These are phyloP conservation scores for Gossypium trilobum DNA, from an alignment of 441 rosid species.

Conservation along the genomic window DNA sequence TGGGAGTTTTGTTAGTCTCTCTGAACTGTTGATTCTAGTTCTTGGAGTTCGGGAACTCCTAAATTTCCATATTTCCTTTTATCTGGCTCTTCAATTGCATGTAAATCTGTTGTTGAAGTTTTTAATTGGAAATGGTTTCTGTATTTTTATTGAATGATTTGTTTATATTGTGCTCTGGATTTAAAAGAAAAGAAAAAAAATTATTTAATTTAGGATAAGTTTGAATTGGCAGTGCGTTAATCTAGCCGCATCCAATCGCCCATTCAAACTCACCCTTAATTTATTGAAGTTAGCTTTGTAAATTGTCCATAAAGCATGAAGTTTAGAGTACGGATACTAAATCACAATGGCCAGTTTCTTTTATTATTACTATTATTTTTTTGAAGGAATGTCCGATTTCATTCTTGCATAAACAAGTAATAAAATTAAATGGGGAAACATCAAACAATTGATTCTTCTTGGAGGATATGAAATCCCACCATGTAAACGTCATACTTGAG, in stretches of 20 bases:
- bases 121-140: background rate
- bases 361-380: background rate
- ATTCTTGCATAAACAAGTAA: background rate
- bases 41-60: constrained; percentile 34
- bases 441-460: background rate
- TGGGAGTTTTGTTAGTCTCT: constrained; percentile 36
- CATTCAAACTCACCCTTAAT: no score
- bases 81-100: background rate
- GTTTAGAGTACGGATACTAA: no score
- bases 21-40: constrained; percentile 24
- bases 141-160: background rate
- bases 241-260: no score
- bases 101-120: background rate
- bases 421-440: background rate
- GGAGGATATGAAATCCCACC: background rate
- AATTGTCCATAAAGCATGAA: no score
- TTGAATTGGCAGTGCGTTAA: no score
- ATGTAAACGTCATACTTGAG: background rate
- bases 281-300: no score
- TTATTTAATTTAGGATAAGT: no score
- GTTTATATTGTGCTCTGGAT: no score
- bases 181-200: no score
- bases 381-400: background rate
- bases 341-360: background rate
- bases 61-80: background rate